Percentiles rank a stretch among this genome's conserved stretches.
Evolutionary conservation across 768 basidiomycete genomes (phyloP).

Genomic region (Steccherinum ochraceum): DNA sequence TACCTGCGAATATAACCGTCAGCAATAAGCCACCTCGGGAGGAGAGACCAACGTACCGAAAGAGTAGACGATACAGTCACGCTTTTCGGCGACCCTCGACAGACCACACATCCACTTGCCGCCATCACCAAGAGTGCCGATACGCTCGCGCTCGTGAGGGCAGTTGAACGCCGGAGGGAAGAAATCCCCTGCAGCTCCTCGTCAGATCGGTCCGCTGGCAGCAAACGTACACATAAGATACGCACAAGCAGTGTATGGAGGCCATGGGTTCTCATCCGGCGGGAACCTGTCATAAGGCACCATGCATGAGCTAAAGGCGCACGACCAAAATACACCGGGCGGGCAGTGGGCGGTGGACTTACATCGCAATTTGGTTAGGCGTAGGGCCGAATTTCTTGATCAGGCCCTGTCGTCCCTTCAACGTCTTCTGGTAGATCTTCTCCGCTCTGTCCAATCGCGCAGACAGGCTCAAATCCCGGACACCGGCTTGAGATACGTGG

Average conservation of each 20-base stretch:
- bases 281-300: constrained; percentile 15
- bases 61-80: constrained; percentile 38
- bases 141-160: constrained; percentile 23
- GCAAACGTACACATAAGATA: background rate
- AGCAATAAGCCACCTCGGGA: background rate
- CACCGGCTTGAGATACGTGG: constrained; percentile 17
- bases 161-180: constrained; percentile 9
- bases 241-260: constrained; percentile 12
- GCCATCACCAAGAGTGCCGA: constrained; percentile 46
- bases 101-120: constrained; percentile 49
- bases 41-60: constrained; percentile 28
- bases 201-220: too few relatives aligned
- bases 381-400: constrained; percentile 16
- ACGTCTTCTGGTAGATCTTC: constrained; percentile 4
- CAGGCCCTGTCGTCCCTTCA: constrained; percentile 7
- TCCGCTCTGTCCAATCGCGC: constrained; percentile 10
- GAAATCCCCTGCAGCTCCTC: constrained; percentile 6
- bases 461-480: constrained; percentile 1
- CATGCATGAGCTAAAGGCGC: too few relatives aligned
- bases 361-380: constrained; percentile 11
- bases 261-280: constrained; percentile 5
- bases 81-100: constrained; percentile 27
- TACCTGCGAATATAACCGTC: constrained; percentile 18
- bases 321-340: background rate
- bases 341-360: background rate